Evolutionary conservation across 148 eudicot genomes (phyloP).

Genomic region (Oxyria digyna): DNA sequence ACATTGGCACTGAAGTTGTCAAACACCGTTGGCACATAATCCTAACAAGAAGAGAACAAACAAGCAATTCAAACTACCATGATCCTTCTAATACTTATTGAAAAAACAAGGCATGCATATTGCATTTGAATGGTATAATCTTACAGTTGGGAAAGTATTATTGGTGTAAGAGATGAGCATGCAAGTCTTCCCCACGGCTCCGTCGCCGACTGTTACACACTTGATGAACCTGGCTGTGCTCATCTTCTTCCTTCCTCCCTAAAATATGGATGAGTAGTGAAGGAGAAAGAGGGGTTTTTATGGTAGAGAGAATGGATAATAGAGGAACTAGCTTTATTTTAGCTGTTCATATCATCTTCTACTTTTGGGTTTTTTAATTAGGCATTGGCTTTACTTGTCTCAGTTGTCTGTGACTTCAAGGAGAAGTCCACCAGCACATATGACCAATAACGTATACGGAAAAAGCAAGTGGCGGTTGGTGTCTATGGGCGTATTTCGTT

Average conservation of each 20-base stretch:
- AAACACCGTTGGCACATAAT: constrained; percentile 14
- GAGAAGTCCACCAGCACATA: constrained; percentile 5
- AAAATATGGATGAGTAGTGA: neutral
- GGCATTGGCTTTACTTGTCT: constrained; percentile 3
- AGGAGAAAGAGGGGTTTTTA: neutral
- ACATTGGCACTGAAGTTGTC: constrained; percentile 14
- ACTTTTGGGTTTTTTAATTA: neutral
- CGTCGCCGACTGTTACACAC: constrained; percentile 13
- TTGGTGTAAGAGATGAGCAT: constrained; percentile 12
- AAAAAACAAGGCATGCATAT: neutral
- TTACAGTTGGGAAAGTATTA: constrained; percentile 10
- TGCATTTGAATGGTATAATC: neutral
- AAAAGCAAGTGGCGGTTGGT: neutral
- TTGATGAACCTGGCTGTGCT: constrained; percentile 16
- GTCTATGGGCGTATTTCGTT: neutral
- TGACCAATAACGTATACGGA: neutral
- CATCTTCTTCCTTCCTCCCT: neutral
- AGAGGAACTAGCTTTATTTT: neutral
- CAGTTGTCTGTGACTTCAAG: constrained; percentile 13
- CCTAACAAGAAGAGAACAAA: neutral
- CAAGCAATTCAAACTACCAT: neutral
- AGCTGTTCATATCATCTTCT: too few species aligned
- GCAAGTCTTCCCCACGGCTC: constrained; percentile 14
- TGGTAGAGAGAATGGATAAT: neutral
- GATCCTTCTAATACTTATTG: neutral